phyloP scores from a whole-genome alignment of 257 asterid species.

The Craterostigma plantagineum region DNA sequence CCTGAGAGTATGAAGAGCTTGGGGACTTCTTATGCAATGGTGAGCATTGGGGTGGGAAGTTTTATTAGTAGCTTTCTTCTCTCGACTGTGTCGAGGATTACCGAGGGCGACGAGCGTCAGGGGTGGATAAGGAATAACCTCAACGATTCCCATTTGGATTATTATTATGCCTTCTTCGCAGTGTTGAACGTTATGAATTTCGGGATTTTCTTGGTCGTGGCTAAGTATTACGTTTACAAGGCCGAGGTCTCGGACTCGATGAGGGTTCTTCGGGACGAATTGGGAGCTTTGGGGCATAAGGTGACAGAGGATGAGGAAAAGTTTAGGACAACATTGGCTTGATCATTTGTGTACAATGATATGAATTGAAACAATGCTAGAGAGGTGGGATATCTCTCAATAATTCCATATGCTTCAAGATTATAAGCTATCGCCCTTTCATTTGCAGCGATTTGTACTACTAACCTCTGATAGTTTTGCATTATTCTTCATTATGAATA shows the following conservation, averaged over 20 bases:
- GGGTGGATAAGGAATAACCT: slow-evolving; percentile 72
- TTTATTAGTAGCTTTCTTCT: slow-evolving; percentile 54
- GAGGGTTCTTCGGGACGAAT: slow-evolving; percentile 34
- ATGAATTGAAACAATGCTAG: no score
- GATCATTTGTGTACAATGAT: no score
- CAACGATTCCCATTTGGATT: slow-evolving; percentile 59
- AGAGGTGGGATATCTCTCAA: no score
- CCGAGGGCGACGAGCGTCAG: slow-evolving; percentile 23
- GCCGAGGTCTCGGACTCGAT: slow-evolving; percentile 67
- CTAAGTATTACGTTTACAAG: slow-evolving; percentile 48
- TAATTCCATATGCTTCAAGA: no score
- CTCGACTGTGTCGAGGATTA: slow-evolving; percentile 33
- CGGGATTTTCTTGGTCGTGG: slow-evolving; percentile 26
- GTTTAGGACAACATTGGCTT: no score
- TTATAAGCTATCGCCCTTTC: no score
- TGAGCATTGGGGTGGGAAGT: slow-evolving; percentile 51
- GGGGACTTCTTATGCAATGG: slow-evolving; percentile 60
- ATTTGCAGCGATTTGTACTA: no score
- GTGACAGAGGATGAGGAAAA: no score
- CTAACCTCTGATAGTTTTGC: no score
- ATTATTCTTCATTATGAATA: no score
- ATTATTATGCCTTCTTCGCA: slow-evolving; percentile 47
- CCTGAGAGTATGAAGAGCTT: slow-evolving; percentile 85
- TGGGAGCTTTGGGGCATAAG: slow-evolving; percentile 9
- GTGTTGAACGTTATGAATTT: slow-evolving; percentile 39